These are phyloP conservation scores for Emydomyces testavorans DNA, from an alignment of 2,329 filamentous ascomycete species.

Conservation along the genomic window DNA sequence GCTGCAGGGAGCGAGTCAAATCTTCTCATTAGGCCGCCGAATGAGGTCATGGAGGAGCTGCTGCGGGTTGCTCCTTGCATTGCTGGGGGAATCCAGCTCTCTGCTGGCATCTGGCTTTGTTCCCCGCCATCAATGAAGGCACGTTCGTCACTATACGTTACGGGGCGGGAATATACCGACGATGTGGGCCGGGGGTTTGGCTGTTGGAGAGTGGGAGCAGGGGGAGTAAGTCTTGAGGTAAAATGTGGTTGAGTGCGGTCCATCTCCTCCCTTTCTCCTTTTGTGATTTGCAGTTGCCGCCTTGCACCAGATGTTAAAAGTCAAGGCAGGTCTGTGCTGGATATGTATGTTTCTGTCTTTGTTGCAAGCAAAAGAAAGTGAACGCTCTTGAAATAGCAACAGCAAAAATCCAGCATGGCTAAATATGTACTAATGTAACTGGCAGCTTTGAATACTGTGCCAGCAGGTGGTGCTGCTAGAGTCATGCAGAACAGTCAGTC, in stretches of 20 bases:
- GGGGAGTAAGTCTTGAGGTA: background rate
- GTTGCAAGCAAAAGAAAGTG: no score
- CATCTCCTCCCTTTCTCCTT: no score
- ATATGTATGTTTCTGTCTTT: no score
- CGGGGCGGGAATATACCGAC: conserved; percentile 8
- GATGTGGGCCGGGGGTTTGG: background rate
- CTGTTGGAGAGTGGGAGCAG: background rate
- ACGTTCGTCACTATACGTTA: background rate
- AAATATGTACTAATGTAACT: no score
- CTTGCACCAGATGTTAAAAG: no score
- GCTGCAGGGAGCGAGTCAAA: background rate
- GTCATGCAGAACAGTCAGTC: no score
- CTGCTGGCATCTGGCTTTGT: background rate
- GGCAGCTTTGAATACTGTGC: no score
- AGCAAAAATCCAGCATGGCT: no score
- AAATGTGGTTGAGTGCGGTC: background rate
- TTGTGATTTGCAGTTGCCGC: no score
- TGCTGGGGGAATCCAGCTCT: background rate
- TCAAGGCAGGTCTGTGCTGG: no score
- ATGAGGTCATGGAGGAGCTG: conserved; percentile 6
- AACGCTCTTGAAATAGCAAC: no score
- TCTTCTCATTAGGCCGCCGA: conserved; percentile 3
- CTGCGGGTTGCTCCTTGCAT: background rate
- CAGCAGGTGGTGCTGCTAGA: no score
- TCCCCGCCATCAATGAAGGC: background rate